A percentile compares a stretch with the other conserved stretches of the same genome.
These are phyloP conservation scores for Fraxinus angustifolia DNA, from an alignment of 305 asterid genomes.

Conservation along the genomic window DNA sequence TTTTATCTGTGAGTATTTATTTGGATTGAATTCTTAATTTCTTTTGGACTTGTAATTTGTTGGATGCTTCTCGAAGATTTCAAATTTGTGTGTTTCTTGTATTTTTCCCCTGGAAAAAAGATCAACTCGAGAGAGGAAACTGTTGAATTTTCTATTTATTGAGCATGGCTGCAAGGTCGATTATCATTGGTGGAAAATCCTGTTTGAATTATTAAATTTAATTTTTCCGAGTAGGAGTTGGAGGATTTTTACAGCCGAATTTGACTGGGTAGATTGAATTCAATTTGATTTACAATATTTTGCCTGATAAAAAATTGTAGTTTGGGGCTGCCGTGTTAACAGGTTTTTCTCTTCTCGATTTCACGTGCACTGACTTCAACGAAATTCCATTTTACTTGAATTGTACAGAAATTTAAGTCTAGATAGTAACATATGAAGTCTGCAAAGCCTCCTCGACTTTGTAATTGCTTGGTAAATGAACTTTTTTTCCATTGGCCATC, in stretches of 20 bases:
- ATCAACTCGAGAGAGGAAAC: not conserved
- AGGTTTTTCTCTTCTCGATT: not conserved
- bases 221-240: not conserved
- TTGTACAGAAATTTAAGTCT: not conserved
- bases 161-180: slow-evolving; percentile 3
- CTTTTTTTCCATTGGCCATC: not conserved
- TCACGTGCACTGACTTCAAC: not conserved
- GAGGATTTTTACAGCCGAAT: not conserved
- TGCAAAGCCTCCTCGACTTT: not conserved
- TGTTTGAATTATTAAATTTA: not conserved
- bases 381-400: not conserved
- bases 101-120: not conserved
- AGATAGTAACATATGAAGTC: not conserved
- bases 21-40: slow-evolving; percentile 9
- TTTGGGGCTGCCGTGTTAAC: not conserved
- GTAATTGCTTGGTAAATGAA: not conserved
- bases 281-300: slow-evolving; percentile 11
- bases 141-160: slow-evolving; percentile 5
- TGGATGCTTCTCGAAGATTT: not conserved
- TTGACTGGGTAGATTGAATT: slow-evolving; percentile 6
- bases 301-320: not conserved
- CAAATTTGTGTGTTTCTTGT: not conserved
- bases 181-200: not conserved
- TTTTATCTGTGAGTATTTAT: slow-evolving; percentile 10
- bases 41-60: slow-evolving; percentile 10